Evolutionary conservation across 1,284 basidiomycete genomes (phyloP), one percentile per base, ranked within the genome.

Genomic region (Takashimella koratensis): DNA sequence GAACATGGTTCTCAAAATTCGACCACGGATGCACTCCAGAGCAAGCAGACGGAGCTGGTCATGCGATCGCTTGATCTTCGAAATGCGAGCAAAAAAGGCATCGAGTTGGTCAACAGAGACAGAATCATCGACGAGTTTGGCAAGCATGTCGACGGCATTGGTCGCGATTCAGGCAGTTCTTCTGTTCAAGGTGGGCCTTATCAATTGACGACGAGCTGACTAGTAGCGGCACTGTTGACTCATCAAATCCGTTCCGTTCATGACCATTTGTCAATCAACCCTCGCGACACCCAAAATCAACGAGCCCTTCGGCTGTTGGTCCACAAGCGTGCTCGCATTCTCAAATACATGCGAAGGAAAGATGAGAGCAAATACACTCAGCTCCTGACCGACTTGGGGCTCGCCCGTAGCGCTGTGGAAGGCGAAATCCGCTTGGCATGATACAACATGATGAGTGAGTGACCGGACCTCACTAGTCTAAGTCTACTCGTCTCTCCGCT

Each of bases 61-160:
- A 83, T 86, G 30, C 80, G 83, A 57, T 77, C 93, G 39, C 76
- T 92, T 45, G 93, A 96, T 75, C 76, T 98, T 65, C 79, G 86
- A 55, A 96, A 97, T 67, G 87, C 94, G 21, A 88, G 86, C 66
- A 88, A 89, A 39, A 80, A 78, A 45, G 90, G 89, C 19, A 86
- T 97, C 58, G 84, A 89, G 58, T 87, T 83, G 60, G 89, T 93
- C 76, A 97, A 97, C 74, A 81, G 86, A 56, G 80, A 84, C 65
- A 80, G 91, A 58, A 88, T 95, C 62, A 80, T 96, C 43, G 76
- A 78, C 11, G 85, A 83, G 51, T 97, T 98, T 79, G 93, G 88
- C 22, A 78, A 79, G 5, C 25, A 30, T 22, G 45, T 47, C 20
- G 49, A 43, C 20, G 43, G 52, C 1, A 46, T 53, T 41, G 59